Conservation (phyloP, 768 basidiomycete species). For the Rhizopogon vinicolor region DNA sequence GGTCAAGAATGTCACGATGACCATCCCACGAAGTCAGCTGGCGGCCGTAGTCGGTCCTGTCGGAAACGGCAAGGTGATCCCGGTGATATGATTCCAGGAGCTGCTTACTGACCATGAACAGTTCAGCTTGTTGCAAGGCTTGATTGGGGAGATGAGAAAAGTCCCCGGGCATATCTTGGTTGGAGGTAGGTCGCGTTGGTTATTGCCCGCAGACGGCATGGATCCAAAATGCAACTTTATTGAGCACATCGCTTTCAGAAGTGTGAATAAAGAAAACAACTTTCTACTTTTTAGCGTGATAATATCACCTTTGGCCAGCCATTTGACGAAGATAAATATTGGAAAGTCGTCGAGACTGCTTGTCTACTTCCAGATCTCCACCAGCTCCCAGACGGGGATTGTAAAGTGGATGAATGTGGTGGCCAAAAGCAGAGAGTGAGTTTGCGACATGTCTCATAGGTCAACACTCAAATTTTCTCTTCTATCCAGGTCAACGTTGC, state of each 20-base stretch:
- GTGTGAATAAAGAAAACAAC: background rate
- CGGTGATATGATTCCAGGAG: background rate
- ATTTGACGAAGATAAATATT: constrained; percentile 62
- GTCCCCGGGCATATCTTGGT: constrained; percentile 48
- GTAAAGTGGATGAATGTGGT: constrained; percentile 40
- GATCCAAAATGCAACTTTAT: constrained; percentile 69
- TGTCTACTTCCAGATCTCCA: constrained; percentile 62
- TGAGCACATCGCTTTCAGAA: constrained; percentile 13
- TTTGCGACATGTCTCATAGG: background rate
- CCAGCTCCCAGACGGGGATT: constrained; percentile 62
- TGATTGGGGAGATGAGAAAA: constrained; percentile 69
- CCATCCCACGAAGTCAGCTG: constrained; percentile 50
- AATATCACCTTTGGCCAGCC: constrained; percentile 66
- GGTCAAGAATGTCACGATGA: constrained; percentile 45
- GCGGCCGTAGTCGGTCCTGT: constrained; percentile 53
- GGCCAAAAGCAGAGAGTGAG: constrained; percentile 60
- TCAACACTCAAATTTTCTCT: background rate
- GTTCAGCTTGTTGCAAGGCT: constrained; percentile 54
- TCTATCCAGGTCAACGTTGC: constrained; percentile 57
- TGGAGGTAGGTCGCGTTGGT: constrained; percentile 58
- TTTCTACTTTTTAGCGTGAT: constrained; percentile 40
- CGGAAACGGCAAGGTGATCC: constrained; percentile 32
- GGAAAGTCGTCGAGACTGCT: constrained; percentile 54
- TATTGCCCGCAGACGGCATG: constrained; percentile 75
- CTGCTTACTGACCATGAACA: constrained; percentile 10